A percentile compares a stretch with the other conserved stretches of the same genome.
phyloP scores from a whole-genome alignment of 768 basidiomycete genomes.

The Calocybe gangraenosa region DNA sequence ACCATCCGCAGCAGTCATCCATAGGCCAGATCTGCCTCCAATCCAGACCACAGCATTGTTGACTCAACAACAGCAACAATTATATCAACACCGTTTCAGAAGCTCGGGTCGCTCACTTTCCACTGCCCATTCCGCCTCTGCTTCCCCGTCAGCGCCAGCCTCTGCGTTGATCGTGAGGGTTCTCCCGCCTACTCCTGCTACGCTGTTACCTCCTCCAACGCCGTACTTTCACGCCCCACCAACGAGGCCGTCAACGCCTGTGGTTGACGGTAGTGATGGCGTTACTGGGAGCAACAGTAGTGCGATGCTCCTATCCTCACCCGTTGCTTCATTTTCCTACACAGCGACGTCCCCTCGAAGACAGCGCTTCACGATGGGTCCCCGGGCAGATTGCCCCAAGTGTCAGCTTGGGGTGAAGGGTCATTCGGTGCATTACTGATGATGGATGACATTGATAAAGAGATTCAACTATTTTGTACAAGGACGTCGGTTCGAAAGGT shows the following conservation, averaged over 20 bases:
- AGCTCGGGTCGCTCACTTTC: neutral
- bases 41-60: conserved; percentile 10
- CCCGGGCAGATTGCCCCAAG: conserved; percentile 63
- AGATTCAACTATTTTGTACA: too few species aligned
- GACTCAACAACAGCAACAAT: conserved; percentile 3
- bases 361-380: conserved; percentile 66
- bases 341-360: conserved; percentile 23
- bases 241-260: conserved; percentile 12
- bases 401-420: conserved; percentile 64
- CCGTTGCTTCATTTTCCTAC: conserved; percentile 4
- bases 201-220: conserved; percentile 15
- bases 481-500: too few species aligned
- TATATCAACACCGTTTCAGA: conserved; percentile 3
- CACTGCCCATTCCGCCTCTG: neutral
- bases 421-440: conserved; percentile 57
- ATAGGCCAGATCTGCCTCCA: conserved; percentile 9
- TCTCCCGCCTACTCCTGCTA: conserved; percentile 25
- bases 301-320: conserved; percentile 18
- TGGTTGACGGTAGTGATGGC: neutral
- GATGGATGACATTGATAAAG: neutral
- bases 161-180: conserved; percentile 22
- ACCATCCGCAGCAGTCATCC: neutral
- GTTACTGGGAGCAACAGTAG: neutral
- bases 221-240: conserved; percentile 15
- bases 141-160: conserved; percentile 9